A percentile compares a stretch with the other conserved stretches of the same genome.
phyloP scores from a whole-genome alignment of 495 filamentous ascomycete genomes.

The Diplogelasinospora grovesii region DNA sequence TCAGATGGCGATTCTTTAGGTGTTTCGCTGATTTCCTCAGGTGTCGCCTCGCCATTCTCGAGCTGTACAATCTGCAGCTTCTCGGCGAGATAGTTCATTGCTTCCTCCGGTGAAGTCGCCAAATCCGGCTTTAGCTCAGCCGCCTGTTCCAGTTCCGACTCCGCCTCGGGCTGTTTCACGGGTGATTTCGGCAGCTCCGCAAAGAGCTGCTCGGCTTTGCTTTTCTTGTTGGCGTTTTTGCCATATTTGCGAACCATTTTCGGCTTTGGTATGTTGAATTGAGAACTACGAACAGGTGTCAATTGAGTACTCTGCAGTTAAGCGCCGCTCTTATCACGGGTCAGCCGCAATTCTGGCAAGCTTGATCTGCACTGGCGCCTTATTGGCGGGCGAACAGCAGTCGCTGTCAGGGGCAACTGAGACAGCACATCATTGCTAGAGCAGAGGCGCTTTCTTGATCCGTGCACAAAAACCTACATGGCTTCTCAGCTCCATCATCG shows the following conservation, averaged over 20 bases:
- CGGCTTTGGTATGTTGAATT: constrained; percentile 26
- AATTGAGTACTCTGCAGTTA: too few species aligned
- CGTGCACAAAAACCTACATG: too few species aligned
- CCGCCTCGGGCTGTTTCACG: constrained; percentile 6
- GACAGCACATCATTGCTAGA: too few species aligned
- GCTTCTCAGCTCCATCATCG: constrained; percentile 1
- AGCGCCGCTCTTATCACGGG: too few species aligned
- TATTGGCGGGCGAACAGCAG: constrained; percentile 9
- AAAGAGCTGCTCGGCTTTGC: constrained; percentile 33
- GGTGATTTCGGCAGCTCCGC: constrained; percentile 37
- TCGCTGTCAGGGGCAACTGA: constrained; percentile 14
- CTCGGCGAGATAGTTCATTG: constrained; percentile 7
- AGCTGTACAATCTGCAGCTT: constrained; percentile 5
- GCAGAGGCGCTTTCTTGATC: too few species aligned
- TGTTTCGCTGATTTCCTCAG: neutral
- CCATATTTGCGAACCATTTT: constrained; percentile 37
- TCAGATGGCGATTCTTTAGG: neutral
- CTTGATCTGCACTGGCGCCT: constrained; percentile 1
- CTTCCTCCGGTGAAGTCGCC: too few species aligned
- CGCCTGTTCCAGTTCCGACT: neutral
- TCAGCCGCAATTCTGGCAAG: neutral
- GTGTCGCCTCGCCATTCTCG: constrained; percentile 1
- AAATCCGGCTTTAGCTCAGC: neutral
- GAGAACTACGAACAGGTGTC: neutral
- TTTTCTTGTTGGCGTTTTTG: constrained; percentile 30